A percentile compares a stretch with the other conserved stretches of the same genome.
Conservation (phyloP, 192 early-diverging fungal genomes). For the Polychytrium aggregatum region DNA sequence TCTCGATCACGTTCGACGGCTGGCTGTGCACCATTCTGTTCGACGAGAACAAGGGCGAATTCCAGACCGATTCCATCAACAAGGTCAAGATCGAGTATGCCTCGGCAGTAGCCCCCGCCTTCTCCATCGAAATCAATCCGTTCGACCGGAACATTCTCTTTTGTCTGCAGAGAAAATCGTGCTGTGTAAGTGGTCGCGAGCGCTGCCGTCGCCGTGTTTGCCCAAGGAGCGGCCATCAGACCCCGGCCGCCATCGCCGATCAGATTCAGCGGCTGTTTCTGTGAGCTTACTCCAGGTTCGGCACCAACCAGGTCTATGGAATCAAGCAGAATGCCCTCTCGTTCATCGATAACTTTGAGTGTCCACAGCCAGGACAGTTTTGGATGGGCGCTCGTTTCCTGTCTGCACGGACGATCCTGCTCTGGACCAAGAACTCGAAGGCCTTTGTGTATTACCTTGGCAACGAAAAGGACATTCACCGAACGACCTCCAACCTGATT, state of each 20-base stretch:
- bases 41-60: slow-evolving; percentile 2
- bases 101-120: background rate
- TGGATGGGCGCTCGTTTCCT: slow-evolving; percentile 25
- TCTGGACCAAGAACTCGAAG: slow-evolving; percentile 15
- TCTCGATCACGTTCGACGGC: slow-evolving; percentile 5
- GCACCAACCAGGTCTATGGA: too few relatives aligned
- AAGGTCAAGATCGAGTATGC: background rate
- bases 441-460: slow-evolving; percentile 20
- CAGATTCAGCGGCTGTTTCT: too few relatives aligned
- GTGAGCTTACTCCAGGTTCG: too few relatives aligned
- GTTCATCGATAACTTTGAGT: background rate
- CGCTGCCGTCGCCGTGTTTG: too few relatives aligned
- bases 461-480: slow-evolving; percentile 1
- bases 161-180: slow-evolving; percentile 1
- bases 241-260: too few relatives aligned
- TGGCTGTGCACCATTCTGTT: slow-evolving; percentile 4
- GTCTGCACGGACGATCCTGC: slow-evolving; percentile 14
- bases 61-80: slow-evolving; percentile 1
- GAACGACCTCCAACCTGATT: background rate
- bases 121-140: slow-evolving; percentile 10
- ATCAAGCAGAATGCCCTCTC: too few relatives aligned
- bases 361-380: background rate
- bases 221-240: too few relatives aligned
- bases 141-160: slow-evolving; percentile 8
- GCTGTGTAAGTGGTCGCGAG: background rate